These are phyloP conservation scores for Aspergillus fumigatiaffinis DNA, from an alignment of 2,329 filamentous ascomycete species.

Conservation along the genomic window DNA sequence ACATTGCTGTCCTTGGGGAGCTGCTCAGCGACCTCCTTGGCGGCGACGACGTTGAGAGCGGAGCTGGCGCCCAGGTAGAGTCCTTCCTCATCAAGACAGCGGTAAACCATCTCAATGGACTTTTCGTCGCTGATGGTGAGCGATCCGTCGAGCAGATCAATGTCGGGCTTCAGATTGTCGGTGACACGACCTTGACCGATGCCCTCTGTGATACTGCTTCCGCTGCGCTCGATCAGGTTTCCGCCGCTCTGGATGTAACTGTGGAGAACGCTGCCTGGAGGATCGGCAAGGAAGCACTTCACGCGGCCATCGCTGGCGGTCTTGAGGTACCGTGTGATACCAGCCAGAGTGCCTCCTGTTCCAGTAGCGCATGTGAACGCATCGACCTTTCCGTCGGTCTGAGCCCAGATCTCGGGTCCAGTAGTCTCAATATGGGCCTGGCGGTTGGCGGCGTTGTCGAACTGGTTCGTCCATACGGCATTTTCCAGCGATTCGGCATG, in stretches of 20 bases:
- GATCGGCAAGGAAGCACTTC: conserved; percentile 87
- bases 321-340: conserved; percentile 84
- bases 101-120: conserved; percentile 96
- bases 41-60: conserved; percentile 89
- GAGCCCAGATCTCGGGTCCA: conserved; percentile 93
- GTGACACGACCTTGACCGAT: conserved; percentile 96
- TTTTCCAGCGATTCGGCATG: conserved; percentile 85
- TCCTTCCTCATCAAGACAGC: conserved; percentile 92
- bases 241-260: conserved; percentile 85
- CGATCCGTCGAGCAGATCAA: conserved; percentile 79
- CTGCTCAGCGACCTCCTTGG: conserved; percentile 88
- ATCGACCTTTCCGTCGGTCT: conserved; percentile 80
- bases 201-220: conserved; percentile 91
- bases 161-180: conserved; percentile 85
- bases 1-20: conserved; percentile 85
- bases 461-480: conserved; percentile 98
- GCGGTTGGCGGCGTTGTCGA: conserved; percentile 93
- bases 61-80: conserved; percentile 93
- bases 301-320: conserved; percentile 72
- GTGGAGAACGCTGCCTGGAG: conserved; percentile 88
- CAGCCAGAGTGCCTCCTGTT: conserved; percentile 86
- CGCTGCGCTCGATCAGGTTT: conserved; percentile 72
- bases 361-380: conserved; percentile 95
- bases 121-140: conserved; percentile 85
- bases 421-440: conserved; percentile 95